Evolutionary conservation across 1,139 yeast genomes (phyloP).

Genomic region (Kazachstania sp.): DNA sequence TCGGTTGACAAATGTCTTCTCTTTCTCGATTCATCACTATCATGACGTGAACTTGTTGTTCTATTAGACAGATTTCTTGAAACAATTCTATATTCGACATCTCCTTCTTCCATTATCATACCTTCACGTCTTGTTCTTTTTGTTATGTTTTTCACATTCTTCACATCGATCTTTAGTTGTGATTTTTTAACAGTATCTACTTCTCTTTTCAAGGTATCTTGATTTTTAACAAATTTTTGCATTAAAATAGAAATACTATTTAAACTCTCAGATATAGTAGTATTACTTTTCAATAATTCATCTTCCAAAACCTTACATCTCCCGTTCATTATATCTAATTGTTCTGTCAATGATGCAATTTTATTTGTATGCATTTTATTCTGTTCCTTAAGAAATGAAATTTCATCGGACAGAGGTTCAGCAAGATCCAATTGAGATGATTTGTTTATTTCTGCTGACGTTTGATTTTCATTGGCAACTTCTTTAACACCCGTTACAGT

Average conservation of each 20-base stretch:
- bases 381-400: too few species aligned
- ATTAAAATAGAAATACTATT: background rate
- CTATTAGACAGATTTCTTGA: background rate
- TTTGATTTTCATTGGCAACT: too few species aligned
- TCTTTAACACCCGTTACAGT: too few species aligned
- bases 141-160: constrained; percentile 2
- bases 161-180: constrained; percentile 6
- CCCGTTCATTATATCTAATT: background rate
- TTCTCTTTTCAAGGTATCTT: constrained; percentile 5
- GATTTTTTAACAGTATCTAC: constrained; percentile 1
- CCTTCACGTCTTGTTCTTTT: background rate
- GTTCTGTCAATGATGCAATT: background rate
- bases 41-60: background rate
- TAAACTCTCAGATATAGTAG: background rate
- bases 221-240: constrained; percentile 2
- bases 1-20: background rate
- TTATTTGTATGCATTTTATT: too few species aligned
- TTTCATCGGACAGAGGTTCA: too few species aligned
- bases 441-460: too few species aligned
- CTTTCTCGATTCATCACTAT: background rate
- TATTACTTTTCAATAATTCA: background rate
- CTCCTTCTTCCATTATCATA: background rate
- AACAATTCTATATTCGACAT: background rate
- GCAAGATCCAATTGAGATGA: too few species aligned
- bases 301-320: background rate